Base-by-base conservation (phyloP, 768 basidiomycete species). In the Sporobolomyces phaffii region DNA sequence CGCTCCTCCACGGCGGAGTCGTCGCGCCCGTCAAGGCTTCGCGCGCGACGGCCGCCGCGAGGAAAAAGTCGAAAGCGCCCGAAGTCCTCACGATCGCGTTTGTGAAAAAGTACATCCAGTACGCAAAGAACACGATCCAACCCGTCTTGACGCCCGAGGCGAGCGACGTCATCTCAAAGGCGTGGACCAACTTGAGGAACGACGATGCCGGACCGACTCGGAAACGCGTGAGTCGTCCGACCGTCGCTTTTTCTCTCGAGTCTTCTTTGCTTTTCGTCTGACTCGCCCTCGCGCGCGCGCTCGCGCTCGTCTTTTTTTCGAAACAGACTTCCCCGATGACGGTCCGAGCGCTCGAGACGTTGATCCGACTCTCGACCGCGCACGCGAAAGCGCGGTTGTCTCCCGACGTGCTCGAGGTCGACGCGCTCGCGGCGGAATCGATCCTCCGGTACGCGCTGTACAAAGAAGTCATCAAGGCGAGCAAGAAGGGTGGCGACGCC, bases 71-170 rank as follows among this genome's bases (percentile, higher is more conserved):
- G 56, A 78, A 77, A 65, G 83, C 84, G 76, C 83, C 85, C 67
- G 92, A 98, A 78, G 86, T 99, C 43, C 82, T 99, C 63, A 91
- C 86, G 73, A 91, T 96, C 67, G 80, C 87, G 8, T 99, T 99
- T 76, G 86, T 99, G 77, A 99, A 99, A 80, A 98, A 97, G 79
- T 98, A 93, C 74, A 88, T 99, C 63, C 94, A 98, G 78, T 97
- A 97, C 74, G 89, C 94, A 47, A 98, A 97, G 80, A 88, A 85
- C 78, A 86, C 87, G 74, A 83, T 86, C 22, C 83, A 88, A 63
- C 96, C 96, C 2, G 85, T 83, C 28, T 80, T 98, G 70, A 94
- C 90, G 10, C 88, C 91, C 76, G 91, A 89, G 44, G 96, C 96
- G 8, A 91, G 93, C 62, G 92, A 96, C 77, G 84, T 87, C 77